Conservation (phyloP, 331 rosid genomes). For the Acacia concinna region DNA sequence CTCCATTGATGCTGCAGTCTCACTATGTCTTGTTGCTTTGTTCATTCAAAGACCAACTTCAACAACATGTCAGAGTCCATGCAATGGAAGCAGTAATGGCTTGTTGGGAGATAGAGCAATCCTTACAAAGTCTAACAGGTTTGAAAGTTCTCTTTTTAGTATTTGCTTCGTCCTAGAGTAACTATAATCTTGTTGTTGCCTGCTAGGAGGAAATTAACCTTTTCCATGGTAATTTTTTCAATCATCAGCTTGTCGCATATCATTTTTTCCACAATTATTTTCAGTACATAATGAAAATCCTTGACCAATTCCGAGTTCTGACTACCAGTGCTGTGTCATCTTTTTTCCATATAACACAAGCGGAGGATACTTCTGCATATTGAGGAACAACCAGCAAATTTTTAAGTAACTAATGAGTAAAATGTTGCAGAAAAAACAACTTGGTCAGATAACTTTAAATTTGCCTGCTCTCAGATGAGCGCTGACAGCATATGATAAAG, state of each 20-base stretch:
- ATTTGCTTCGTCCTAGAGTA: constrained; percentile 1
- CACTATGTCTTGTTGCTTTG: constrained; percentile 94
- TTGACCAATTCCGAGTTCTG: neutral
- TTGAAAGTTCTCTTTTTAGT: neutral
- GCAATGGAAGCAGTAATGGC: constrained; percentile 99
- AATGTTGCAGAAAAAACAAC: neutral
- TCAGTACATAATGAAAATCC: neutral
- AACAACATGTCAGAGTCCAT: constrained; percentile 95
- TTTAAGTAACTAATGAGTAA: neutral
- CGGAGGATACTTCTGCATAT: neutral
- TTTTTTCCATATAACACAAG: neutral
- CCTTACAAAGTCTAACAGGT: constrained; percentile 97
- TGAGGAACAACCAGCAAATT: neutral
- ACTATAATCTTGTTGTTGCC: neutral
- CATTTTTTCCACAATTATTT: neutral
- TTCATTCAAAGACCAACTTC: constrained; percentile 97
- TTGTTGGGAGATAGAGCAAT: constrained; percentile 99
- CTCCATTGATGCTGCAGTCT: constrained; percentile 53
- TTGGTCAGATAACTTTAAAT: neutral
- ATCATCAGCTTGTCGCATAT: neutral
- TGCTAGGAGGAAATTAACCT: constrained; percentile 14
- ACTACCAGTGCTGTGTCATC: neutral
- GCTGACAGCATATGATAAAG: neutral
- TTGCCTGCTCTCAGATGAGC: neutral
- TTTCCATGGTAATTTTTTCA: constrained; percentile 4